Percentiles rank a stretch among this genome's conserved stretches.
These are phyloP conservation scores for Strobilomyces echinocephalus DNA, from an alignment of 768 basidiomycete species.

Conservation along the genomic window DNA sequence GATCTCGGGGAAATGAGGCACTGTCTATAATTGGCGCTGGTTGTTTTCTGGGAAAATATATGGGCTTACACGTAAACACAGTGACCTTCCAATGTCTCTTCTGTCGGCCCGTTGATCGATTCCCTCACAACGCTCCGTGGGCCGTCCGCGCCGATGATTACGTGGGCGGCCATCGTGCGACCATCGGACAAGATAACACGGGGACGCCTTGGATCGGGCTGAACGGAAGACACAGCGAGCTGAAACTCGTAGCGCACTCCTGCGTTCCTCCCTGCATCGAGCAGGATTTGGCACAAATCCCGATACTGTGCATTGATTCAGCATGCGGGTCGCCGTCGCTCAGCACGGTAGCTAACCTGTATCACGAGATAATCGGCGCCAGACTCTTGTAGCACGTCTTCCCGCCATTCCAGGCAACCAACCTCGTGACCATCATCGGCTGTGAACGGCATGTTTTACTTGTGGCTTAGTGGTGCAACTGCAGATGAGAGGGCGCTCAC, in stretches of 20 bases:
- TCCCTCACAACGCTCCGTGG: constrained; percentile 40
- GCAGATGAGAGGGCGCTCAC: constrained; percentile 8
- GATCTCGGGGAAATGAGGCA: constrained; percentile 38
- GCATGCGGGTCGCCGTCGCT: not conserved
- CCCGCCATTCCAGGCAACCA: constrained; percentile 45
- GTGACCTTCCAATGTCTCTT: constrained; percentile 26
- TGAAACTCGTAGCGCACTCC: constrained; percentile 52
- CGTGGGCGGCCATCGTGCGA: constrained; percentile 44
- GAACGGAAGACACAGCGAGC: constrained; percentile 33
- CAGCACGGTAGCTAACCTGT: constrained; percentile 33
- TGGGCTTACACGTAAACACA: constrained; percentile 44
- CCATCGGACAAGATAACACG: constrained; percentile 39
- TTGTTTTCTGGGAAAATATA: constrained; percentile 4
- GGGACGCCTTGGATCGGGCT: constrained; percentile 25
- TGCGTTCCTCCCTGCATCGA: constrained; percentile 41
- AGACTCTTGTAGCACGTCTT: constrained; percentile 46
- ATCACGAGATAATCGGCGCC: constrained; percentile 52
- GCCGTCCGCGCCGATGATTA: constrained; percentile 64
- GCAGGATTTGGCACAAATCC: constrained; percentile 48
- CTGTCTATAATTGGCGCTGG: constrained; percentile 21
- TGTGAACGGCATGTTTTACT: constrained; percentile 18
- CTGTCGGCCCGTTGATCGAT: constrained; percentile 32
- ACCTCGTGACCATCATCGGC: constrained; percentile 43
- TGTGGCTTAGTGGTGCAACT: not conserved
- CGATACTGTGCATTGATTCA: constrained; percentile 39